Evolutionary conservation across 2,329 filamentous ascomycete species (phyloP).

Genomic region (Elsinoe fawcettii): DNA sequence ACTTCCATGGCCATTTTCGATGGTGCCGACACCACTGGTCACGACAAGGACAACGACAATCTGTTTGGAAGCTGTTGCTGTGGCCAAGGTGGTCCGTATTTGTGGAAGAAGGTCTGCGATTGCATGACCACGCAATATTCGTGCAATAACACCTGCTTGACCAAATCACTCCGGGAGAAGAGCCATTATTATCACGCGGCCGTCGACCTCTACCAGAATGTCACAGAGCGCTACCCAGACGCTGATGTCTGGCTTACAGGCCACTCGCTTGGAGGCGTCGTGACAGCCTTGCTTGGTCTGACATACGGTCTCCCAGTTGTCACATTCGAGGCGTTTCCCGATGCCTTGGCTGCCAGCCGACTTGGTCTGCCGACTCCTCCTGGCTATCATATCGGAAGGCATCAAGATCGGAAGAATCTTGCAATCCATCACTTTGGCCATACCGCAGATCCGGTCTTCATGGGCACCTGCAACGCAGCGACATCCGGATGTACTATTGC

Average conservation of each 20-base stretch:
- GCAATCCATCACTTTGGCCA: conserved; percentile 84
- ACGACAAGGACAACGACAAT: conserved; percentile 93
- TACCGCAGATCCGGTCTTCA: conserved; percentile 84
- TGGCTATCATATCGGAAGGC: conserved; percentile 60
- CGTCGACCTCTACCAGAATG: conserved; percentile 81
- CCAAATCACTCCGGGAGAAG: conserved; percentile 63
- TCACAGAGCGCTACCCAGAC: conserved; percentile 73
- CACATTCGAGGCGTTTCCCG: conserved; percentile 83
- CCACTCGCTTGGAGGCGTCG: conserved; percentile 79
- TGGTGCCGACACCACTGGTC: conserved; percentile 72
- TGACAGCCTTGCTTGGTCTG: conserved; percentile 72
- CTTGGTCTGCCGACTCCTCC: conserved; percentile 77
- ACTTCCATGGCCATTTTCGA: conserved; percentile 69
- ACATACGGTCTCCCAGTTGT: conserved; percentile 80
- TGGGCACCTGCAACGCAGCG: conserved; percentile 82
- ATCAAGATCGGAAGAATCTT: conserved; percentile 62
- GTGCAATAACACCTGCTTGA: conserved; percentile 83
- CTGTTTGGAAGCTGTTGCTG: conserved; percentile 95
- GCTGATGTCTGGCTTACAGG: conserved; percentile 79
- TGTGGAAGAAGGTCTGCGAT: conserved; percentile 84
- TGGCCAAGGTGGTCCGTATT: conserved; percentile 78
- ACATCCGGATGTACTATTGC: conserved; percentile 80
- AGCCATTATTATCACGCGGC: conserved; percentile 83
- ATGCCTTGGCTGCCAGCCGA: conserved; percentile 72
- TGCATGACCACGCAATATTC: conserved; percentile 79